Conservation (phyloP, 148 eudicot genomes). For the Limonium bicolor region DNA sequence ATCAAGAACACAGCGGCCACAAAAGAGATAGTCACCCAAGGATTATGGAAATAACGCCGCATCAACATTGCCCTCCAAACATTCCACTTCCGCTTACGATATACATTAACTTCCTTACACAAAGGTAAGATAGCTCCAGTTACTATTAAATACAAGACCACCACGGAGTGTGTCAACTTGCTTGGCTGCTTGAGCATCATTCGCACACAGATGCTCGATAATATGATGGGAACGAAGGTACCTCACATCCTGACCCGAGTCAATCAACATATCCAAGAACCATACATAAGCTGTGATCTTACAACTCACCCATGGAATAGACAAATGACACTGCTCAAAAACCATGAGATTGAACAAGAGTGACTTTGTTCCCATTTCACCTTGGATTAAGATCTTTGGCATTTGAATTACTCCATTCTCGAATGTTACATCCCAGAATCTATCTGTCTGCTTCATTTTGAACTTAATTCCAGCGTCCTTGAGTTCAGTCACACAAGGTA, state of each 20-base stretch:
- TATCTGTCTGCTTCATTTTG: slow-evolving; percentile 29
- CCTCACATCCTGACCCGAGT: no score
- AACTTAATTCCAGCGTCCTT: slow-evolving; percentile 46
- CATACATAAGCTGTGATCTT: slow-evolving; percentile 10
- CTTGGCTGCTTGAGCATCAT: slow-evolving; percentile 48
- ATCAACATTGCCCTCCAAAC: slow-evolving; percentile 14
- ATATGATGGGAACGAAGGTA: slow-evolving; percentile 39
- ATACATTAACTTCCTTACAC: slow-evolving; percentile 33
- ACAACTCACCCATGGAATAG: slow-evolving; percentile 52
- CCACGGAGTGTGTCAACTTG: slow-evolving; percentile 43
- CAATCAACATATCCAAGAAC: no score
- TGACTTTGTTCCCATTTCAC: slow-evolving; percentile 10
- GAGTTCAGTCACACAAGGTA: slow-evolving; percentile 48
- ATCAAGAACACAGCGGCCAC: no score
- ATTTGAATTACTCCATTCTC: slow-evolving; percentile 36
- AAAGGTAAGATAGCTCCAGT: slow-evolving; percentile 34
- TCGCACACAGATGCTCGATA: slow-evolving; percentile 49
- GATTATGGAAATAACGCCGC: slow-evolving; percentile 12
- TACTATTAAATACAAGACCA: slow-evolving; percentile 46
- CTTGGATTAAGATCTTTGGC: slow-evolving; percentile 14
- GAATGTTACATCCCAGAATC: slow-evolving; percentile 53
- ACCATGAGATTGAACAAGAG: no score
- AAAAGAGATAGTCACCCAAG: slow-evolving; percentile 16
- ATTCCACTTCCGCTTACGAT: slow-evolving; percentile 7
- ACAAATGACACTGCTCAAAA: no score